Conservation (phyloP, 176 grass and related monocot genomes). For the Typha latifolia region DNA sequence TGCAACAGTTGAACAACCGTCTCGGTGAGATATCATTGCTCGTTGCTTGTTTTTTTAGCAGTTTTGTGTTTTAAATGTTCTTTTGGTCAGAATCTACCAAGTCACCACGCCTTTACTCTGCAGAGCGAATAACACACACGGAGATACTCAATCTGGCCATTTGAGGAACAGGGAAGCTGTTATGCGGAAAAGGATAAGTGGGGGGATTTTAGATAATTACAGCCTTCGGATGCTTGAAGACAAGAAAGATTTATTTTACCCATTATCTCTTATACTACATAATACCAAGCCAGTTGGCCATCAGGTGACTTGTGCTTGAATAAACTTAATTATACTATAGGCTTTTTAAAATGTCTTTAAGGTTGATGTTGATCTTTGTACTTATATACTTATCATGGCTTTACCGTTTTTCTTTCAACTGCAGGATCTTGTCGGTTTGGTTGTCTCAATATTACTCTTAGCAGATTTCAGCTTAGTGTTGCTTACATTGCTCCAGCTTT, state of each 20-base stretch:
- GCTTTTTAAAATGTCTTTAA: slow-evolving; percentile 5
- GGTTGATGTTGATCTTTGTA: slow-evolving; percentile 1
- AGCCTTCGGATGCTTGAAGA: slow-evolving; percentile 75
- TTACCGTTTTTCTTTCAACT: slow-evolving; percentile 27
- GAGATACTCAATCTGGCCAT: slow-evolving; percentile 39
- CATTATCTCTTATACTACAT: slow-evolving; percentile 92
- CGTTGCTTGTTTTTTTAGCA: slow-evolving; percentile 1
- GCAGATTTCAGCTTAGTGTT: slow-evolving; percentile 96
- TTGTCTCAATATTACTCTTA: slow-evolving; percentile 88
- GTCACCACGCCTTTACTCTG: slow-evolving; percentile 4
- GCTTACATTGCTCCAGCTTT: slow-evolving; percentile 92
- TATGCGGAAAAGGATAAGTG: slow-evolving; percentile 71
- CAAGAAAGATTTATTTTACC: slow-evolving; percentile 81
- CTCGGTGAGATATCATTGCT: slow-evolving; percentile 47
- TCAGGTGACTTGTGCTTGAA: slow-evolving; percentile 39
- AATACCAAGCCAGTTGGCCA: slow-evolving; percentile 94
- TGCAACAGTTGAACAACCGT: slow-evolving; percentile 39
- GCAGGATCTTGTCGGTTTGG: slow-evolving; percentile 98
- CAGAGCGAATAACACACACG: slow-evolving; percentile 38
- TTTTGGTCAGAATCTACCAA: not conserved
- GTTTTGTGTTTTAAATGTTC: slow-evolving; percentile 2
- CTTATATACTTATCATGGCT: slow-evolving; percentile 18
- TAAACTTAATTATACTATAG: slow-evolving; percentile 11
- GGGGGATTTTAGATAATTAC: slow-evolving; percentile 55
- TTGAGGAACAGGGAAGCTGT: slow-evolving; percentile 45